Evolutionary conservation across 768 basidiomycete genomes (phyloP).

Genomic region (Neoboletus subvelutipes): DNA sequence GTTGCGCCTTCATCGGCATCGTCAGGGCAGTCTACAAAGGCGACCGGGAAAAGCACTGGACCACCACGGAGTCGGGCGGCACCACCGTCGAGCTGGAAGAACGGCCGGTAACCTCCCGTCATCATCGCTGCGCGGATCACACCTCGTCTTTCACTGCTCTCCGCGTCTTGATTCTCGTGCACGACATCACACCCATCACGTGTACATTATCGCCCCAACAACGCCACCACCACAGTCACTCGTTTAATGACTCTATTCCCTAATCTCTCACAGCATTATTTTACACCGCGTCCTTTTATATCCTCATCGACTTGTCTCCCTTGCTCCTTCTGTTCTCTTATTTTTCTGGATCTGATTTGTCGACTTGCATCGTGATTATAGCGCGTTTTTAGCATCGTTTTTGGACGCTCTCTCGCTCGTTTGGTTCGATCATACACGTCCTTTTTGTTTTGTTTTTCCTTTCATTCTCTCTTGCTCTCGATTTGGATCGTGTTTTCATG

Average conservation of each 20-base stretch:
- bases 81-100: constrained; percentile 68
- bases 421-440: neutral
- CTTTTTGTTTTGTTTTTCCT: neutral
- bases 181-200: neutral
- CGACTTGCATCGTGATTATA: neutral
- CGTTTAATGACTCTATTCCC: constrained; percentile 6
- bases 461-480: neutral
- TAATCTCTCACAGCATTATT: constrained; percentile 11
- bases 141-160: neutral
- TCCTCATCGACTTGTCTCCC: constrained; percentile 4
- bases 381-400: constrained; percentile 14
- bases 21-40: constrained; percentile 6
- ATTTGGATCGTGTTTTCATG: neutral
- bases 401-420: constrained; percentile 7
- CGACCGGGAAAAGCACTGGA: constrained; percentile 20
- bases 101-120: constrained; percentile 11
- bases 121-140: too few relatives aligned
- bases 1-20: constrained; percentile 22
- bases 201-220: neutral
- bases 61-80: constrained; percentile 34
- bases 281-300: constrained; percentile 9
- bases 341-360: neutral
- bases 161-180: neutral
- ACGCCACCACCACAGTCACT: constrained; percentile 4
- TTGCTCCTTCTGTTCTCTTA: neutral